Conservation (phyloP, 345 rosid genomes). For the Litchi chinensis region DNA sequence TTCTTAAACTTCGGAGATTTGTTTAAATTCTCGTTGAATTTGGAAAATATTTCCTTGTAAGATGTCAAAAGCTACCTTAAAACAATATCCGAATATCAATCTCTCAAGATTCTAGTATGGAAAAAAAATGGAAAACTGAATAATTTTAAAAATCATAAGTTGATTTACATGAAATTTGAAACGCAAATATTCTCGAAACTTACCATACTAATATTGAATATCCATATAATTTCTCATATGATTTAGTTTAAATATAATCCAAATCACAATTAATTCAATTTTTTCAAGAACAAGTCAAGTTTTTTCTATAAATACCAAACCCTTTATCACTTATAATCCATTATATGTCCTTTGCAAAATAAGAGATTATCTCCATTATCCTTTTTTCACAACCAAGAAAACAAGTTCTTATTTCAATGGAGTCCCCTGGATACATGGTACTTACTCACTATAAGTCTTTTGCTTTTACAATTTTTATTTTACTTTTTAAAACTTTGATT, state of each 20-base stretch:
- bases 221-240: neutral
- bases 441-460: neutral
- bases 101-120: neutral
- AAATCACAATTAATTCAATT: no score
- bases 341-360: neutral
- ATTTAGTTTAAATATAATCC: no score
- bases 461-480: no score
- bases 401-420: neutral
- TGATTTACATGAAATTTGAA: neutral
- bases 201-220: neutral
- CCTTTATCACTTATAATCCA: neutral
- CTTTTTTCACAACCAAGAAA: neutral
- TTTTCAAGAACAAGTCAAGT: neutral
- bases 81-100: neutral
- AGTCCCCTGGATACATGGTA: slow-evolving; percentile 17
- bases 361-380: neutral
- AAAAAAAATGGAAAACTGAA: neutral
- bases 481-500: no score
- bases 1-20: neutral
- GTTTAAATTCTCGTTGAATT: no score
- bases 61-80: no score
- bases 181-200: neutral
- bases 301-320: neutral
- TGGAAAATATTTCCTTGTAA: no score
- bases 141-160: neutral